These are phyloP conservation scores for Emergomyces orientalis DNA, from an alignment of 2,329 filamentous ascomycete genomes.

Conservation along the genomic window DNA sequence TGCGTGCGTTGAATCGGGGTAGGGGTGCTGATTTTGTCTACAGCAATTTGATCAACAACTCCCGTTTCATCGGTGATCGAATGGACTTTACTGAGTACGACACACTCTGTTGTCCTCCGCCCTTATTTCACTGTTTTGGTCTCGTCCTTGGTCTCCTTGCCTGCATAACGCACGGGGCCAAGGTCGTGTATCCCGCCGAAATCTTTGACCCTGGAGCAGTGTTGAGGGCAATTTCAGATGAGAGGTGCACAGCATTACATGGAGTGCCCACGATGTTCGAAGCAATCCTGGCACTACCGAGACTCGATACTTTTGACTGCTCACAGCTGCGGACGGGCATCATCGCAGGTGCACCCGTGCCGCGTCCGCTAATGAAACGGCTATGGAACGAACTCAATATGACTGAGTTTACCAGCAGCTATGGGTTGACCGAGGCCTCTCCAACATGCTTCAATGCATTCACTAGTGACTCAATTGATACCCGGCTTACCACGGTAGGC, in stretches of 20 bases:
- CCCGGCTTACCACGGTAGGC: conserved; percentile 62
- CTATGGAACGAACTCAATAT: conserved; percentile 64
- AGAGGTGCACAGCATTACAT: conserved; percentile 64
- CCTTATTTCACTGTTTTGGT: conserved; percentile 79
- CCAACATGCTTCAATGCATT: conserved; percentile 76
- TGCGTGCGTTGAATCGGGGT: neutral
- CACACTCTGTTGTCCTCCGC: conserved; percentile 69
- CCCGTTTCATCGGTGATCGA: conserved; percentile 62
- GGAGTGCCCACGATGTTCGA: conserved; percentile 83
- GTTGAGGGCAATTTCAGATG: conserved; percentile 56
- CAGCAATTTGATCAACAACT: conserved; percentile 50
- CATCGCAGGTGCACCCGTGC: conserved; percentile 69
- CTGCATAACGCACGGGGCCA: conserved; percentile 62
- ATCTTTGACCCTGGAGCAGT: conserved; percentile 61
- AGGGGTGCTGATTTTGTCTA: conserved; percentile 1
- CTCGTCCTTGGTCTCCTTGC: conserved; percentile 67
- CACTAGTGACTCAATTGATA: conserved; percentile 59
- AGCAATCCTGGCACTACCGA: conserved; percentile 45
- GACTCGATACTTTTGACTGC: conserved; percentile 40
- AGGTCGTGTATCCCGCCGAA: conserved; percentile 66
- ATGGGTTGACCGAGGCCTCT: conserved; percentile 65
- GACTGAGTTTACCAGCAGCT: conserved; percentile 61
- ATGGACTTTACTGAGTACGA: conserved; percentile 60
- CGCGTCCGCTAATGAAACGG: conserved; percentile 63
- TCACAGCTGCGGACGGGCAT: conserved; percentile 62